These are phyloP conservation scores for Penicillium hesseltinei DNA, from an alignment of 2,329 filamentous ascomycete genomes.

Conservation along the genomic window DNA sequence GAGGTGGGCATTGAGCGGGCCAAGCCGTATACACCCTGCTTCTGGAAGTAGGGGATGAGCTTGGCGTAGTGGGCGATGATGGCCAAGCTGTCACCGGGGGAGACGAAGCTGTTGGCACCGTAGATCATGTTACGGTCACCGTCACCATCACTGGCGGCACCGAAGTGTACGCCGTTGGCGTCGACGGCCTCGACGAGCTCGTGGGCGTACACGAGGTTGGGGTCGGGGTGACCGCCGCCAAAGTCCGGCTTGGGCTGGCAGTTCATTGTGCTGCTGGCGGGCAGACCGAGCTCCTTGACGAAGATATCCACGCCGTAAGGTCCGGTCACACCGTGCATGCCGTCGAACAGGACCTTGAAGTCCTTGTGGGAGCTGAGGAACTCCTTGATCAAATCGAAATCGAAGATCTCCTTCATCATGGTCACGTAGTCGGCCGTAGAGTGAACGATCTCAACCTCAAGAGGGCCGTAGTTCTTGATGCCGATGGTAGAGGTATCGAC, in stretches of 20 bases:
- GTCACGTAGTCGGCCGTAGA: constrained; percentile 86
- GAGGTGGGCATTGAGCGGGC: constrained; percentile 98
- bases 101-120: constrained; percentile 93
- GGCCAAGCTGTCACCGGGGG: constrained; percentile 92
- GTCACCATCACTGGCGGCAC: constrained; percentile 93
- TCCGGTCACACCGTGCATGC: constrained; percentile 89
- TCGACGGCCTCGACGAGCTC: constrained; percentile 92
- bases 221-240: constrained; percentile 94
- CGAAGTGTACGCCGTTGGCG: constrained; percentile 87
- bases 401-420: constrained; percentile 98
- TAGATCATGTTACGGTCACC: constrained; percentile 99
- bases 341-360: constrained; percentile 97
- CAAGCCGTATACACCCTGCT: constrained; percentile 91
- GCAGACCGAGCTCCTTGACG: constrained; percentile 84
- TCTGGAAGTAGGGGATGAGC: constrained; percentile 97
- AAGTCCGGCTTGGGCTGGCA: constrained; percentile 92
- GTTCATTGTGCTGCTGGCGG: constrained; percentile 78
- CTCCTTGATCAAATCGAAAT: constrained; percentile 91
- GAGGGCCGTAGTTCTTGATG: constrained; percentile 74
- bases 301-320: constrained; percentile 95
- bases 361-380: constrained; percentile 84
- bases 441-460: constrained; percentile 95
- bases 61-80: constrained; percentile 98
- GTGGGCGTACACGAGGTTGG: constrained; percentile 95
- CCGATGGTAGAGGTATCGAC: constrained; percentile 82